phyloP scores from a whole-genome alignment of 805 yeast genomes.

The Phaffomyces antillensis region DNA sequence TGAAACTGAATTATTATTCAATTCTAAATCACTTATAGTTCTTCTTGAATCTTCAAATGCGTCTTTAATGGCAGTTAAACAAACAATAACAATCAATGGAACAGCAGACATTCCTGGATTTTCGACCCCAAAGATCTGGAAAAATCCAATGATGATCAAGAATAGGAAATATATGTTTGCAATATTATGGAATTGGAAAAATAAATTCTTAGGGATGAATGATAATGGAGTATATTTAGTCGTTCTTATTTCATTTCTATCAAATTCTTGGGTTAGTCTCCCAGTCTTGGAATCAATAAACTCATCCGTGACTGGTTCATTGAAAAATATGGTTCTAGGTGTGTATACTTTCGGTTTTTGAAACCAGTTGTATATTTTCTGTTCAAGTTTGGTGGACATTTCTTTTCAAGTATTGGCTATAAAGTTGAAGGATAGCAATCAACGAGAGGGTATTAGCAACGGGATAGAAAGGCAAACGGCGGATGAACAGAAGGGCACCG shows the following conservation, averaged over 20 bases:
- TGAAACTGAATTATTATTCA: slow-evolving; percentile 67
- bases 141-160: slow-evolving; percentile 72
- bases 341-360: slow-evolving; percentile 1
- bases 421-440: no score
- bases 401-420: no score
- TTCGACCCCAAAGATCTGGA: slow-evolving; percentile 73
- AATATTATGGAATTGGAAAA: slow-evolving; percentile 73
- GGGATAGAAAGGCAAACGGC: no score
- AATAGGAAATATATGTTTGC: slow-evolving; percentile 86
- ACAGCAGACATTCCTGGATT: slow-evolving; percentile 70
- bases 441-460: no score
- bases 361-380: slow-evolving; percentile 3
- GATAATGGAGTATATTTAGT: slow-evolving; percentile 91
- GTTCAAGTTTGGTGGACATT: slow-evolving; percentile 3
- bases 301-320: slow-evolving; percentile 1
- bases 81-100: slow-evolving; percentile 71
- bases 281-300: slow-evolving; percentile 5
- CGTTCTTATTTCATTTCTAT: slow-evolving; percentile 75
- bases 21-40: slow-evolving; percentile 61
- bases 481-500: no score
- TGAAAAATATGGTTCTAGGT: slow-evolving; percentile 7
- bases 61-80: slow-evolving; percentile 69
- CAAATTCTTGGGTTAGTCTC: slow-evolving; percentile 3
- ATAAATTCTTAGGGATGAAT: slow-evolving; percentile 79
- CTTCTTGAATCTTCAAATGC: slow-evolving; percentile 78